Percentiles rank a stretch among this genome's conserved stretches.
phyloP scores from a whole-genome alignment of 345 rosid species.

The Raphanus raphanistrum region DNA sequence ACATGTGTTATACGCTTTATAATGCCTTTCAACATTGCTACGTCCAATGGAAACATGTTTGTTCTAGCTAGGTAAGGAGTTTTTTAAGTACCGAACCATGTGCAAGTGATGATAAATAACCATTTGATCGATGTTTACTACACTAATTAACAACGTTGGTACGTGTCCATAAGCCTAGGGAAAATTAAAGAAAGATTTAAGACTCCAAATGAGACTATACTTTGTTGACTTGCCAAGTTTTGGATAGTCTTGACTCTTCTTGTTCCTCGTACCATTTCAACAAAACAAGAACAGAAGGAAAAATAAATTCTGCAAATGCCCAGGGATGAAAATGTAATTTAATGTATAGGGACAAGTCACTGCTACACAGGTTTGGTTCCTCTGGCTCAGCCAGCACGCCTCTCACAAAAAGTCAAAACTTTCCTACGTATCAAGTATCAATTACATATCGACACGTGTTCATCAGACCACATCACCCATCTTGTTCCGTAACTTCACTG shows the following conservation, averaged over 20 bases:
- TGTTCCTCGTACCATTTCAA: neutral
- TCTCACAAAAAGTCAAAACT: conserved; percentile 30
- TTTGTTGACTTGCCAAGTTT: neutral
- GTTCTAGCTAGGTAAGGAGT: neutral
- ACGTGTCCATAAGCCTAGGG: neutral
- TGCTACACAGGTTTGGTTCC: neutral
- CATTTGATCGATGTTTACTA: neutral
- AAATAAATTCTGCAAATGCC: neutral
- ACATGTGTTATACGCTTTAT: neutral
- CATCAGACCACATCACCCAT: neutral
- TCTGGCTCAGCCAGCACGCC: conserved; percentile 21
- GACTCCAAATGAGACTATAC: neutral
- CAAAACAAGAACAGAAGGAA: neutral
- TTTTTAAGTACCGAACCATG: neutral
- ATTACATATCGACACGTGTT: conserved; percentile 28
- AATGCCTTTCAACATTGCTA: neutral
- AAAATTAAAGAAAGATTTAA: neutral
- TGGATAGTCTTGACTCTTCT: neutral
- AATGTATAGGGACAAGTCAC: neutral
- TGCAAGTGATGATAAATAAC: neutral
- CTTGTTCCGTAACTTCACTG: conserved; percentile 18
- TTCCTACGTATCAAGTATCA: neutral
- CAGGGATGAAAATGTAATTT: neutral
- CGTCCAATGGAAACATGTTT: neutral
- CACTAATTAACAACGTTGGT: neutral